A percentile compares a stretch with the other conserved stretches of the same genome.
phyloP scores from a whole-genome alignment of 2,329 filamentous ascomycete species.

The Aschersonia sp. region DNA sequence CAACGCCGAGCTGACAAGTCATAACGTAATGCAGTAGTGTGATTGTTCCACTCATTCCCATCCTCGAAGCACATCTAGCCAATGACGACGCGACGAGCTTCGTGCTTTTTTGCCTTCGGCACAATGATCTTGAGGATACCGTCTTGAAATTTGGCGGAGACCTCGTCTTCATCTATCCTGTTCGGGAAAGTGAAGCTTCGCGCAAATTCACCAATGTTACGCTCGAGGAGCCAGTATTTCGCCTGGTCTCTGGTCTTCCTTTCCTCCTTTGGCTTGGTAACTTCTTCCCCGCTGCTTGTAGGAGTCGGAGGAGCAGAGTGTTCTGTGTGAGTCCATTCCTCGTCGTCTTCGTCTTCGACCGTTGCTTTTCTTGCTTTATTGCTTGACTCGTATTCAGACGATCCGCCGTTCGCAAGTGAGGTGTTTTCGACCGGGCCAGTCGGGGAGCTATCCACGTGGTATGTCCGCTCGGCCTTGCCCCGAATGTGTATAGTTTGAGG shows the following conservation, averaged over 20 bases:
- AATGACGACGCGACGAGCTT: slow-evolving; percentile 39
- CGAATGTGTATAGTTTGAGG: slow-evolving; percentile 57
- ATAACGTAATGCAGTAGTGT: slow-evolving; percentile 4
- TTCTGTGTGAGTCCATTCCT: slow-evolving; percentile 10
- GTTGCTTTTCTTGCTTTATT: slow-evolving; percentile 39
- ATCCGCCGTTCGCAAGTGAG: slow-evolving; percentile 18
- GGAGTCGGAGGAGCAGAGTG: slow-evolving; percentile 3
- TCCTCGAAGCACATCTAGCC: slow-evolving; percentile 16
- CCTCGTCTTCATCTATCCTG: slow-evolving; percentile 45
- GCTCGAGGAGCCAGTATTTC: slow-evolving; percentile 61
- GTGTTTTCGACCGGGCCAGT: slow-evolving; percentile 32
- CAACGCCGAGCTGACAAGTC: background rate
- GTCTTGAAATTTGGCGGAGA: slow-evolving; percentile 48
- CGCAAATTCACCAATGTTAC: slow-evolving; percentile 51
- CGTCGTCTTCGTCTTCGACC: slow-evolving; percentile 46
- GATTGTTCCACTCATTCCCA: too few relatives aligned
- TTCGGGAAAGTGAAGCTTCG: slow-evolving; percentile 54
- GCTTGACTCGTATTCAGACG: slow-evolving; percentile 23
- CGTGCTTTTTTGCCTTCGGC: slow-evolving; percentile 50
- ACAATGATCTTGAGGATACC: slow-evolving; percentile 50
- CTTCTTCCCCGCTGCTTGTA: slow-evolving; percentile 7
- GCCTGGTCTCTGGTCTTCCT: slow-evolving; percentile 23
- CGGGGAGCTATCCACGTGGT: slow-evolving; percentile 37
- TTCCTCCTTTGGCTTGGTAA: slow-evolving; percentile 9
- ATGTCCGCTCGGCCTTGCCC: slow-evolving; percentile 52